These are phyloP conservation scores for Cutaneotrichosporon cyanovorans DNA, from an alignment of 1,284 basidiomycete genomes.

Conservation along the genomic window DNA sequence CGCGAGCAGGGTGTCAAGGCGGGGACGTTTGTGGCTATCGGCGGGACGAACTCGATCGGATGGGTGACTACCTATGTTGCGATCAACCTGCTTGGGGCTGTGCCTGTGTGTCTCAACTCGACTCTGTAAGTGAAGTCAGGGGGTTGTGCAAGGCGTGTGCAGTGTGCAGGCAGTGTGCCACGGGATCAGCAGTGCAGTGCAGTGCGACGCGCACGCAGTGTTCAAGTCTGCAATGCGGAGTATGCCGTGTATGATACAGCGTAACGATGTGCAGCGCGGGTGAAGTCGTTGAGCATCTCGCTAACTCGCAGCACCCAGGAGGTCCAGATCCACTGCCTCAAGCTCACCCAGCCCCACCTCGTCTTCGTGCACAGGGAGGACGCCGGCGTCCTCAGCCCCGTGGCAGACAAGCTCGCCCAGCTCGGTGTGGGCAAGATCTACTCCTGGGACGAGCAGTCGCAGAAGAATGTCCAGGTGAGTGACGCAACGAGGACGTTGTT, in stretches of 20 bases:
- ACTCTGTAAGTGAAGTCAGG: conserved; percentile 34
- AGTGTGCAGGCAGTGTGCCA: too few relatives aligned
- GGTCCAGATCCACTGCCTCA: conserved; percentile 25
- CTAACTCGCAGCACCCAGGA: conserved; percentile 7
- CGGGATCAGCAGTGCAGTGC: too few relatives aligned
- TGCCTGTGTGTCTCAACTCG: conserved; percentile 36
- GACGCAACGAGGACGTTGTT: too few relatives aligned
- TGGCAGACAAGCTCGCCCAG: not conserved
- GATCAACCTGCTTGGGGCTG: conserved; percentile 33
- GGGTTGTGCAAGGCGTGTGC: not conserved
- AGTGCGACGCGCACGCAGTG: too few relatives aligned
- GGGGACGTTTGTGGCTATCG: conserved; percentile 31
- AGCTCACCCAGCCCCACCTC: conserved; percentile 22
- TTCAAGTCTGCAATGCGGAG: too few relatives aligned
- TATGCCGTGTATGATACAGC: too few relatives aligned
- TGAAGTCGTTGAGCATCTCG: too few relatives aligned
- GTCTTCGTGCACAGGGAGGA: conserved; percentile 30
- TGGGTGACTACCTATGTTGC: conserved; percentile 36
- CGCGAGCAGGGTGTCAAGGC: conserved; percentile 22
- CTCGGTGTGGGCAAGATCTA: conserved; percentile 7
- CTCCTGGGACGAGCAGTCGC: conserved; percentile 6
- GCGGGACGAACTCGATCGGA: conserved; percentile 28
- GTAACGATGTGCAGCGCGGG: not conserved
- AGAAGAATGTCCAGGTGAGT: not conserved
- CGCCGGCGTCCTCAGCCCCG: conserved; percentile 20